Conservation (phyloP, 1,284 basidiomycete species). For the Trametes hirsuta region DNA sequence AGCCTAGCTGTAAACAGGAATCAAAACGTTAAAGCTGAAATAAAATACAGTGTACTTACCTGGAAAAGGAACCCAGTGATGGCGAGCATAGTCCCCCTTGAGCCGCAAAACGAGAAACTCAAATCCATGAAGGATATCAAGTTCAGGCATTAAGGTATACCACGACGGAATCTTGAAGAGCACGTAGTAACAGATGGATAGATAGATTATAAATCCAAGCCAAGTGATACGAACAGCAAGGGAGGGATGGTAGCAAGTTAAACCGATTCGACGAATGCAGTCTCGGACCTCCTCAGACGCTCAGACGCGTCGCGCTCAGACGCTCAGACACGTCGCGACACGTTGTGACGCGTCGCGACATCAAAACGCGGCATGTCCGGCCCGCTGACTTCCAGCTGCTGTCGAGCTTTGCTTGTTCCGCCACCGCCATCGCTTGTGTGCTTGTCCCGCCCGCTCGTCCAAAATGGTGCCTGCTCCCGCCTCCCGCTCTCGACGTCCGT, state of each 20-base stretch:
- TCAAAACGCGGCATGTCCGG: no score
- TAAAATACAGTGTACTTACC: background rate
- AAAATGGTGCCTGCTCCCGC: constrained; percentile 22
- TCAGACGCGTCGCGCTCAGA: no score
- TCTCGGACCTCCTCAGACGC: no score
- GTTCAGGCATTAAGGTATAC: background rate
- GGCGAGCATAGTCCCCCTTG: background rate
- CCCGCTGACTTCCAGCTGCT: no score
- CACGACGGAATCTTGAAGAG: no score
- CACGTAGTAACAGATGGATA: no score
- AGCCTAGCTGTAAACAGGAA: background rate
- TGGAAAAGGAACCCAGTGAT: background rate
- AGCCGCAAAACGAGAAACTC: background rate
- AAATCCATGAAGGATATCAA: background rate
- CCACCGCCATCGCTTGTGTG: background rate
- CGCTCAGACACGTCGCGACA: no score
- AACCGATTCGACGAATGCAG: no score
- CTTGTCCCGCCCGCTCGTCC: background rate
- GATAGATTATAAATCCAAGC: no score
- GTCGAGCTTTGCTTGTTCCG: background rate
- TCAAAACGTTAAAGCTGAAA: background rate
- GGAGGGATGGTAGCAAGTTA: no score
- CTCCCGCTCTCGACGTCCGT: background rate
- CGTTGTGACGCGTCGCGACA: no score
- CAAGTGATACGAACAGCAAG: no score